Evolutionary conservation across 2,329 filamentous ascomycete species (phyloP).

Genomic region (Celoporthe dispersa): DNA sequence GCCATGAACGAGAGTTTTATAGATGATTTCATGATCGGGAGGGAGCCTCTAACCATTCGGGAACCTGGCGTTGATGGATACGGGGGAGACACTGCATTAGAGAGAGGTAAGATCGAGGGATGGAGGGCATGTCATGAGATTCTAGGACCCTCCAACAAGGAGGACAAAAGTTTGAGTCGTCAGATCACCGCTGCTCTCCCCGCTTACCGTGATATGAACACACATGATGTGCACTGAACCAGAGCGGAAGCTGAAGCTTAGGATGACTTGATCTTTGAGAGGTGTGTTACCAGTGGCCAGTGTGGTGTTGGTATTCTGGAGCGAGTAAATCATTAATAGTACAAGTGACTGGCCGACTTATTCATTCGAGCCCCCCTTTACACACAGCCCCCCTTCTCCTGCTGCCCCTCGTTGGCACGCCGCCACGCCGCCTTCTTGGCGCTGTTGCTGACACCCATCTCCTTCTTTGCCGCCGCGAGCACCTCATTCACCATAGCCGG

Average conservation of each 20-base stretch:
- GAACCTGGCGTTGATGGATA: conserved; percentile 15
- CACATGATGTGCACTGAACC: not conserved
- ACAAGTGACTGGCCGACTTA: not conserved
- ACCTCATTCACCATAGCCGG: not conserved
- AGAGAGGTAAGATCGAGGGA: not conserved
- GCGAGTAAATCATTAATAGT: not conserved
- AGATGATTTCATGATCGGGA: not conserved
- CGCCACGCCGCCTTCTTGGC: not conserved
- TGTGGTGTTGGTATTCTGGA: not conserved
- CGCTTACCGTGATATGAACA: not conserved
- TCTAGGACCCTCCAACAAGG: not conserved
- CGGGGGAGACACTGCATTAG: not conserved
- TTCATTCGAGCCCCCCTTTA: not conserved
- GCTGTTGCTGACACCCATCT: conserved; percentile 19
- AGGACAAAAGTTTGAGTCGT: not conserved
- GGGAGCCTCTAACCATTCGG: not conserved
- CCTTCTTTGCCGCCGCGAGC: conserved; percentile 14
- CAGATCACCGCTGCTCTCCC: not conserved
- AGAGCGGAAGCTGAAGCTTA: not conserved
- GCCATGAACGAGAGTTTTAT: not conserved
- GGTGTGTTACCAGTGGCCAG: not conserved
- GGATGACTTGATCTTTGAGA: not conserved
- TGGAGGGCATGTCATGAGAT: not conserved
- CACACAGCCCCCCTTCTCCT: not conserved
- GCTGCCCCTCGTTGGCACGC: not conserved